These are phyloP conservation scores for Scheffersomyces amazonensis DNA, from an alignment of 805 yeast species.

Conservation along the genomic window DNA sequence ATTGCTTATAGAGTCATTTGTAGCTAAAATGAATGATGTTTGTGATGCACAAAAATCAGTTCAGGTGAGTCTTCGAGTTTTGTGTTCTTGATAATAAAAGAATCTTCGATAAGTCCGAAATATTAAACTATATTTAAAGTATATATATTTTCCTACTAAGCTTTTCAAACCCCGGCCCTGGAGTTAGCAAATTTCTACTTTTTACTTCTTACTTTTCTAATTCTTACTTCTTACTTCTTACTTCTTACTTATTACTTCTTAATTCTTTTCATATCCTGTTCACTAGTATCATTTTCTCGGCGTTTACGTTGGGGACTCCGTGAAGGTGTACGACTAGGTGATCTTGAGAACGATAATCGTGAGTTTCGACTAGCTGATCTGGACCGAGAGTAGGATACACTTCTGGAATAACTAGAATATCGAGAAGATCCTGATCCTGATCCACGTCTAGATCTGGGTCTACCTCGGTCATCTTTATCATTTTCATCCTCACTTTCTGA, in stretches of 20 bases:
- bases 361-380: constrained; percentile 6
- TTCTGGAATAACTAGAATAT: constrained; percentile 17
- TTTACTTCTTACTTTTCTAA: too few species aligned
- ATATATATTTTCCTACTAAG: too few species aligned
- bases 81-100: too few species aligned
- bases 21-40: too few species aligned
- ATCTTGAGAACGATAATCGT: constrained; percentile 10
- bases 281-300: background rate
- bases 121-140: too few species aligned
- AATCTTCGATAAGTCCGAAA: background rate
- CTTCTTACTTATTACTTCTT: too few species aligned
- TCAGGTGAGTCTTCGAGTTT: too few species aligned
- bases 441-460: constrained; percentile 12
- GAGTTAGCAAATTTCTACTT: too few species aligned
- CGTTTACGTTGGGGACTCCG: background rate
- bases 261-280: background rate
- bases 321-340: constrained; percentile 4
- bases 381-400: constrained; percentile 12
- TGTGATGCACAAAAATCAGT: too few species aligned
- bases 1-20: too few species aligned
- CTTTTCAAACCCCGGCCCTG: too few species aligned
- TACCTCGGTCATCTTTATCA: constrained; percentile 13
- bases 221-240: too few species aligned
- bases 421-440: constrained; percentile 12
- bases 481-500: constrained; percentile 4